Evolutionary conservation across 1,284 basidiomycete genomes (phyloP).

Genomic region (Porodaedalea pini): DNA sequence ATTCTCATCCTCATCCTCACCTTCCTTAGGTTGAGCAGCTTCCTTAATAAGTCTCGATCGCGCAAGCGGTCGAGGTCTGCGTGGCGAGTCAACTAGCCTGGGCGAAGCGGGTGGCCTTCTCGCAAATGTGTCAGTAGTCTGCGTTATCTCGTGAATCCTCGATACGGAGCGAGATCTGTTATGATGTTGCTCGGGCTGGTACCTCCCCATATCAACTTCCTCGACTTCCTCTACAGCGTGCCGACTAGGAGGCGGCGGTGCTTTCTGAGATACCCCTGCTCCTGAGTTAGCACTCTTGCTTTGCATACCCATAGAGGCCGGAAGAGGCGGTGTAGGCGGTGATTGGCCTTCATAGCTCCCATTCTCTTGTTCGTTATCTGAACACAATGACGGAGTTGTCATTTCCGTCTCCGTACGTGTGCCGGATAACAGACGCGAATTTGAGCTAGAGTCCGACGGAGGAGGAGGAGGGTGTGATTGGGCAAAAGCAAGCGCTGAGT

Average conservation of each 20-base stretch:
- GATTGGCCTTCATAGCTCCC: constrained; percentile 20
- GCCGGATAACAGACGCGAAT: neutral
- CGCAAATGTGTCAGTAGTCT: constrained; percentile 40
- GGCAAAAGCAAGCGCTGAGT: too few relatives aligned
- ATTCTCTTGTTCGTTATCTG: constrained; percentile 43
- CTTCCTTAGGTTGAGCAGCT: constrained; percentile 20
- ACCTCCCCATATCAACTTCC: neutral
- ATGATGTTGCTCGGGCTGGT: neutral
- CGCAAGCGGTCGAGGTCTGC: constrained; percentile 52
- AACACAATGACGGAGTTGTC: constrained; percentile 65
- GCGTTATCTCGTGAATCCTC: neutral
- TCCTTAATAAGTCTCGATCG: constrained; percentile 27
- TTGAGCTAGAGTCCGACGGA: neutral
- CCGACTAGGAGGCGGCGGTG: neutral
- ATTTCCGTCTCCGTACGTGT: constrained; percentile 27
- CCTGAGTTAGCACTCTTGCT: neutral
- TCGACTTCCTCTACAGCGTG: neutral
- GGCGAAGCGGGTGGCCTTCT: constrained; percentile 62
- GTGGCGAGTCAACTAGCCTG: constrained; percentile 50
- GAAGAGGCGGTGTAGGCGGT: constrained; percentile 22
- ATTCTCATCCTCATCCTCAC: constrained; percentile 27
- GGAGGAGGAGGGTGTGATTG: neutral
- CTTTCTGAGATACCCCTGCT: neutral
- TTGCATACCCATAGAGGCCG: neutral
- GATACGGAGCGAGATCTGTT: neutral